These are phyloP conservation scores for Vicia sativa DNA, from an alignment of 306 rosid species.

Conservation along the genomic window DNA sequence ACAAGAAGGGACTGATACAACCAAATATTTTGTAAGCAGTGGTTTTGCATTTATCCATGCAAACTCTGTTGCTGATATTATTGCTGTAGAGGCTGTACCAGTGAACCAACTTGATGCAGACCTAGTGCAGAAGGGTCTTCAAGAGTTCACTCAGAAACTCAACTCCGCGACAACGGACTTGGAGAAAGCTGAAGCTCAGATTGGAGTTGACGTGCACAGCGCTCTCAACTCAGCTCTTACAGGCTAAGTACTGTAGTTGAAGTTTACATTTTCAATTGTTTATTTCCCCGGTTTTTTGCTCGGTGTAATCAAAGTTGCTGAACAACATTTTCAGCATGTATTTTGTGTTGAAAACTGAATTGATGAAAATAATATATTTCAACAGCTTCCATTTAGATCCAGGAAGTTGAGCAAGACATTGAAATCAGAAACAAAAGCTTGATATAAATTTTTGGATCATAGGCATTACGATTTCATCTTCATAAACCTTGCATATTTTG, in stretches of 20 bases:
- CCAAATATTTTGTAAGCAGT: conserved; percentile 88
- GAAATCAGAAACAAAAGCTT: conserved; percentile 37
- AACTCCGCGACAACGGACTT: conserved; percentile 85
- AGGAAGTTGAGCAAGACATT: conserved; percentile 47
- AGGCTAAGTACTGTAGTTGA: conserved; percentile 54
- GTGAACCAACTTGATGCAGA: conserved; percentile 69
- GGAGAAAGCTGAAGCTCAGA: conserved; percentile 99
- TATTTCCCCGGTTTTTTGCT: conserved; percentile 45
- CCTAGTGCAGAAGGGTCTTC: conserved; percentile 92
- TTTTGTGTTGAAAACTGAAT: conserved; percentile 53
- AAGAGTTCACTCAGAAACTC: conserved; percentile 92
- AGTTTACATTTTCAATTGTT: conserved; percentile 30
- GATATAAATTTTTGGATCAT: conserved; percentile 29
- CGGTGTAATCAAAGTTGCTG: conserved; percentile 49
- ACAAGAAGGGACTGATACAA: conserved; percentile 74
- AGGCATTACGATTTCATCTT: conserved; percentile 6
- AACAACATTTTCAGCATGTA: conserved; percentile 40
- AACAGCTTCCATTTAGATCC: conserved; percentile 46
- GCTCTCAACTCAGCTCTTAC: conserved; percentile 80
- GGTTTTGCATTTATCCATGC: conserved; percentile 94
- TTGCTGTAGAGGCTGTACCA: conserved; percentile 92
- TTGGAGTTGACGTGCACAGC: conserved; percentile 89
- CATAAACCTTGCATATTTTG: neutral
- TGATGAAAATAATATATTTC: conserved; percentile 54
- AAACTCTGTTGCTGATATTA: conserved; percentile 78